Evolutionary conservation across 2,329 filamentous ascomycete species (phyloP).

Genomic region (Penicillium psychrosexuale): DNA sequence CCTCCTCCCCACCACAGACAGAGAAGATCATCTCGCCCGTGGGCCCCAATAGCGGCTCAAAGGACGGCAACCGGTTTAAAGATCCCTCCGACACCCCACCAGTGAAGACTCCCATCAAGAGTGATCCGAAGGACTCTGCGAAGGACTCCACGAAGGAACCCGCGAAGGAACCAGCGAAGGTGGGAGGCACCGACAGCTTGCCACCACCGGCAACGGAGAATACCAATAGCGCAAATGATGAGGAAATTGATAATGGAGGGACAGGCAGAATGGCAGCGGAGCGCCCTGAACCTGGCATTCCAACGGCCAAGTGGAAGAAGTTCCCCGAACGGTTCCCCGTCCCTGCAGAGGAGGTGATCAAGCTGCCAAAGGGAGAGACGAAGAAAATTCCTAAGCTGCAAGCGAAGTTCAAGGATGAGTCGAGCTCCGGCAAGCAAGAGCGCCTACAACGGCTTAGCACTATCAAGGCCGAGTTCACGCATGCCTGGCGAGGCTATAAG

Average conservation of each 20-base stretch:
- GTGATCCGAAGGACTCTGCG: not conserved
- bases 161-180: not conserved
- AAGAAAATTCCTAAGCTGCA: conserved; percentile 75
- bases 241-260: conserved; percentile 32
- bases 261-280: conserved; percentile 35
- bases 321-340: conserved; percentile 75
- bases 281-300: conserved; percentile 21
- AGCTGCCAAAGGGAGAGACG: conserved; percentile 68
- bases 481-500: conserved; percentile 80
- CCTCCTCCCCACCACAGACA: conserved; percentile 12
- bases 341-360: conserved; percentile 65
- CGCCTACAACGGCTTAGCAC: conserved; percentile 62
- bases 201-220: not conserved
- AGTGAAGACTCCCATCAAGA: conserved; percentile 7
- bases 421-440: conserved; percentile 56
- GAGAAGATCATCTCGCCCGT: conserved; percentile 4
- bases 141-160: not conserved
- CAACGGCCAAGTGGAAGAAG: conserved; percentile 67
- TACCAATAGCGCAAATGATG: not conserved
- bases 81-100: conserved; percentile 1
- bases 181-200: not conserved
- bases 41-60: conserved; percentile 5
- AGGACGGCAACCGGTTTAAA: not conserved
- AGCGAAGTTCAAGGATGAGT: conserved; percentile 64
- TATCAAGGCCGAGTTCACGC: conserved; percentile 71